phyloP scores from a whole-genome alignment of 116 monocot species.

The Cymodocea nodosa region DNA sequence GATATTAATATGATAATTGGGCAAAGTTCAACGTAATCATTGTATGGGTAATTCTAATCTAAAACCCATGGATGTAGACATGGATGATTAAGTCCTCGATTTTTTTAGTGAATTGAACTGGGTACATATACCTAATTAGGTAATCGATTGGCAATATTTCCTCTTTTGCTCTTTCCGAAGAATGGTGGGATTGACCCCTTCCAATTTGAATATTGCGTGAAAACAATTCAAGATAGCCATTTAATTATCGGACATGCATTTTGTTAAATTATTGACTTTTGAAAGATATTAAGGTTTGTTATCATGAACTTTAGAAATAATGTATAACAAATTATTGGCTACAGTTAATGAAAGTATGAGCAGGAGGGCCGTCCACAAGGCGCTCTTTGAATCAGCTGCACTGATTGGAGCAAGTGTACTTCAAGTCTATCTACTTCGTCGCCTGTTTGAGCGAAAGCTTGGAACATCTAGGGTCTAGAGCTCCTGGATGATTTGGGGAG shows the following conservation, averaged over 20 bases:
- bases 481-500: background rate
- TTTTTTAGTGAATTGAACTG: too few species aligned
- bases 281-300: background rate
- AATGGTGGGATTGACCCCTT: background rate
- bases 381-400: conserved; percentile 74
- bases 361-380: conserved; percentile 74
- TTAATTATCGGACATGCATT: background rate
- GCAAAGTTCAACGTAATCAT: too few species aligned
- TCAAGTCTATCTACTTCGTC: conserved; percentile 75
- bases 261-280: background rate
- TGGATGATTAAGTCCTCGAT: too few species aligned
- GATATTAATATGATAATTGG: too few species aligned
- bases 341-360: conserved; percentile 95
- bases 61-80: too few species aligned
- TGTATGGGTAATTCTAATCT: too few species aligned
- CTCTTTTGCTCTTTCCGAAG: background rate
- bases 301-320: background rate
- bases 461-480: conserved; percentile 75
- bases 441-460: conserved; percentile 81
- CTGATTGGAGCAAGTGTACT: conserved; percentile 74
- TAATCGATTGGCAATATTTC: too few species aligned
- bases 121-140: too few species aligned
- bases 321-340: conserved; percentile 4
- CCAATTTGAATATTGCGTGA: background rate
- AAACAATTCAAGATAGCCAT: background rate